These are phyloP conservation scores for Aspergillus puulaauensis DNA, from an alignment of 2,329 filamentous ascomycete species.

Conservation along the genomic window DNA sequence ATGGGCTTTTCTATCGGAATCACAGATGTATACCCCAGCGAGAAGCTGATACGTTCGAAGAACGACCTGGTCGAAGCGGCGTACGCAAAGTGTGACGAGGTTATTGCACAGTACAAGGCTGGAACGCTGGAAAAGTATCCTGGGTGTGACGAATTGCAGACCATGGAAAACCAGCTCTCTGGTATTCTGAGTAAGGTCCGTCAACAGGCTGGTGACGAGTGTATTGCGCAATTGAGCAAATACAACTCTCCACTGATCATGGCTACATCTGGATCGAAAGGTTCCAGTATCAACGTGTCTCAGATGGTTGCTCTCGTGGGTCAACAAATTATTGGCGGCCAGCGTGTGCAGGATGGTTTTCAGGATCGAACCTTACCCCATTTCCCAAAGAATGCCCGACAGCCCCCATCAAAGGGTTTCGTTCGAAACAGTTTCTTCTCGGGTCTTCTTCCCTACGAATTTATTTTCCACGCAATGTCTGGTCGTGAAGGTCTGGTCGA, in stretches of 20 bases:
- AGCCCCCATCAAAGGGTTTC: constrained; percentile 95
- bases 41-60: constrained; percentile 69
- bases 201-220: constrained; percentile 85
- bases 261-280: constrained; percentile 96
- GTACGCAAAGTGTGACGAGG: constrained; percentile 76
- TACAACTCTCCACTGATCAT: constrained; percentile 94
- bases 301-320: constrained; percentile 98
- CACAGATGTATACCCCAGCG: constrained; percentile 85
- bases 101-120: constrained; percentile 76
- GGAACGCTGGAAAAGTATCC: constrained; percentile 82
- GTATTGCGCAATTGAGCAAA: constrained; percentile 83
- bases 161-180: constrained; percentile 85
- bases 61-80: constrained; percentile 72
- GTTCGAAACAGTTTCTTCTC: constrained; percentile 97
- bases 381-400: constrained; percentile 87
- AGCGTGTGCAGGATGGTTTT: constrained; percentile 92
- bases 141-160: constrained; percentile 88
- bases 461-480: constrained; percentile 97
- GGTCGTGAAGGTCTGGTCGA: constrained; percentile 98
- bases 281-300: constrained; percentile 95
- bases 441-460: constrained; percentile 84
- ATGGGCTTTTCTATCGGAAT: constrained; percentile 96
- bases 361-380: constrained; percentile 93
- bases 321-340: constrained; percentile 93
- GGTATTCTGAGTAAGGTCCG: constrained; percentile 90